Percentiles rank a stretch among this genome's conserved stretches.
Evolutionary conservation across 1,284 basidiomycete genomes (phyloP).

Genomic region (Ganoderma leucocontextum): DNA sequence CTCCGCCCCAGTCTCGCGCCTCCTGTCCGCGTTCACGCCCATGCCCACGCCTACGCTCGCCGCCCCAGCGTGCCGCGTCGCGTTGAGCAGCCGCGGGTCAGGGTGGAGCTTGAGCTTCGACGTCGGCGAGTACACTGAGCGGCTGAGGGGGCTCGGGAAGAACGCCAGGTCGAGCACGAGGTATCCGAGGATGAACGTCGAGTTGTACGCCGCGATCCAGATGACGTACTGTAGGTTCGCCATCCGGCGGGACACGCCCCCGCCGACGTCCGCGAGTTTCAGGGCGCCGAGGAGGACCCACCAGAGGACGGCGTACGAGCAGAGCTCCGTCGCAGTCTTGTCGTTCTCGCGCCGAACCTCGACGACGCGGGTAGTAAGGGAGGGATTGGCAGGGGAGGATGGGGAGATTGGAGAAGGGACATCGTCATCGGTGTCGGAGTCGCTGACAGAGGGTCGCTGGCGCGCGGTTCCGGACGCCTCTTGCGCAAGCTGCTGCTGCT

Average conservation of each 20-base stretch:
- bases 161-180: conserved; percentile 78
- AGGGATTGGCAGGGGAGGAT: neutral
- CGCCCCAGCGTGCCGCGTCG: conserved; percentile 17
- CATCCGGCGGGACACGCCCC: conserved; percentile 79
- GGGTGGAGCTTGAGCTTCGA: conserved; percentile 50
- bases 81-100: conserved; percentile 32
- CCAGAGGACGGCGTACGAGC: conserved; percentile 81
- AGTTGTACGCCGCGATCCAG: conserved; percentile 93
- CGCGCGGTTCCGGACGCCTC: conserved; percentile 8
- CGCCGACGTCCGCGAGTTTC: conserved; percentile 49
- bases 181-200: conserved; percentile 86
- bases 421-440: conserved; percentile 36
- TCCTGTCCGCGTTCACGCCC: neutral
- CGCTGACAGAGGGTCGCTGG: conserved; percentile 30
- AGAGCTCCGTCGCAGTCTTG: conserved; percentile 80
- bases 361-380: neutral
- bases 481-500: conserved; percentile 32
- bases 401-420: conserved; percentile 10
- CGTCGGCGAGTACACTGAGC: conserved; percentile 46
- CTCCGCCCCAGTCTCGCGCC: conserved; percentile 19
- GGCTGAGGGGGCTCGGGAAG: conserved; percentile 56
- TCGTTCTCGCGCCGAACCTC: conserved; percentile 58
- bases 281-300: conserved; percentile 69
- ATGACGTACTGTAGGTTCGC: conserved; percentile 91
- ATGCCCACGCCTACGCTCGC: neutral